A percentile compares a stretch with the other conserved stretches of the same genome.
Evolutionary conservation across 345 rosid genomes (phyloP).

Genomic region (Euphorbia tirucalli): DNA sequence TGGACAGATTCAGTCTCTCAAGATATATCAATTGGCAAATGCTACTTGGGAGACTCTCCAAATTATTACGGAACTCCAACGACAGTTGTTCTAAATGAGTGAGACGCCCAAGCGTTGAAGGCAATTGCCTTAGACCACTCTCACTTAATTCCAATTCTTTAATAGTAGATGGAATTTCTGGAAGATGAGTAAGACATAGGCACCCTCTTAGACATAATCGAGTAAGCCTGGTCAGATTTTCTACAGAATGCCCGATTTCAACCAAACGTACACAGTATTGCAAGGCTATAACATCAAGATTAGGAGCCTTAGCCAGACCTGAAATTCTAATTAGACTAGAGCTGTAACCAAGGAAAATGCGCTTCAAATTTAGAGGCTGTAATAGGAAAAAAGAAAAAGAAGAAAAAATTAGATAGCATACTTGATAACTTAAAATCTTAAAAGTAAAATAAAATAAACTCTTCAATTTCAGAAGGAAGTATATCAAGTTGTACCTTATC

Average conservation of each 20-base stretch:
- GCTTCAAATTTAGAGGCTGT: conserved; percentile 8
- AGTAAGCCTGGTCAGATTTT: background rate
- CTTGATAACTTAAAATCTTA: background rate
- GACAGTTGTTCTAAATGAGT: too few species aligned
- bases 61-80: too few species aligned
- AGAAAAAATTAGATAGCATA: background rate
- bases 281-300: background rate
- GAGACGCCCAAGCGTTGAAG: too few species aligned
- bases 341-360: background rate
- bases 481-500: conserved; percentile 4
- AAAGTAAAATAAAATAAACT: background rate
- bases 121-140: too few species aligned
- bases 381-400: background rate
- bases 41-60: too few species aligned
- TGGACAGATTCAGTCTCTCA: too few species aligned
- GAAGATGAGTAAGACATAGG: too few species aligned
- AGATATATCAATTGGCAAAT: too few species aligned
- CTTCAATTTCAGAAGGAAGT: background rate
- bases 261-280: background rate
- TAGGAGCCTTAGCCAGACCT: background rate
- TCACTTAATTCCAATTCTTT: too few species aligned
- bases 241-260: background rate
- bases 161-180: too few species aligned
- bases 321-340: background rate
- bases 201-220: too few species aligned